A percentile compares a stretch with the other conserved stretches of the same genome.
These are phyloP conservation scores for Trichoderma lentiforme DNA, from an alignment of 2,329 filamentous ascomycete species.

Conservation along the genomic window DNA sequence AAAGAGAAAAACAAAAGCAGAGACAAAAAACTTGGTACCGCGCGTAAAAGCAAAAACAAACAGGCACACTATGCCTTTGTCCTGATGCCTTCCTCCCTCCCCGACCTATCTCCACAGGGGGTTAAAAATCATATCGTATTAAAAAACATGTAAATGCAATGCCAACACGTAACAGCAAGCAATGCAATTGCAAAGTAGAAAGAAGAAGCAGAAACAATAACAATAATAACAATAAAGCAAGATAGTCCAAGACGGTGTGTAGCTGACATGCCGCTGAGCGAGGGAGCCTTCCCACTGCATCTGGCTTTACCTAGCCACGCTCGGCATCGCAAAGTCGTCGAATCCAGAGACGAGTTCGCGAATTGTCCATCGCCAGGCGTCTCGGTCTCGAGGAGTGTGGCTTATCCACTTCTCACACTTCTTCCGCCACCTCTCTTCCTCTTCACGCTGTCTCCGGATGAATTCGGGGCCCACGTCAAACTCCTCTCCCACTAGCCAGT, in stretches of 20 bases:
- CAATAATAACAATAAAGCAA: not conserved
- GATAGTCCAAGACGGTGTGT: not conserved
- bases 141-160: constrained; percentile 3
- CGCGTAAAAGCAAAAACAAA: not conserved
- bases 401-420: constrained; percentile 85
- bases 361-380: constrained; percentile 75
- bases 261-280: not conserved
- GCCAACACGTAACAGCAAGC: not conserved
- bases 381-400: constrained; percentile 52
- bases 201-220: not conserved
- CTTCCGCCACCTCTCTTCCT: constrained; percentile 86
- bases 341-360: constrained; percentile 54
- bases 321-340: constrained; percentile 36
- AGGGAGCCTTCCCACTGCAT: not conserved
- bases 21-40: not conserved
- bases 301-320: not conserved
- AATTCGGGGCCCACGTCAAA: constrained; percentile 98
- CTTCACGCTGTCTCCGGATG: constrained; percentile 79
- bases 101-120: not conserved
- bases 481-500: constrained; percentile 89
- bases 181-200: not conserved
- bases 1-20: not conserved
- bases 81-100: not conserved
- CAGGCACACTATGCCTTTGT: not conserved
- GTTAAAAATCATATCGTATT: not conserved